Evolutionary conservation across 1,284 basidiomycete genomes (phyloP).

Genomic region (Veloboletus limbatus): DNA sequence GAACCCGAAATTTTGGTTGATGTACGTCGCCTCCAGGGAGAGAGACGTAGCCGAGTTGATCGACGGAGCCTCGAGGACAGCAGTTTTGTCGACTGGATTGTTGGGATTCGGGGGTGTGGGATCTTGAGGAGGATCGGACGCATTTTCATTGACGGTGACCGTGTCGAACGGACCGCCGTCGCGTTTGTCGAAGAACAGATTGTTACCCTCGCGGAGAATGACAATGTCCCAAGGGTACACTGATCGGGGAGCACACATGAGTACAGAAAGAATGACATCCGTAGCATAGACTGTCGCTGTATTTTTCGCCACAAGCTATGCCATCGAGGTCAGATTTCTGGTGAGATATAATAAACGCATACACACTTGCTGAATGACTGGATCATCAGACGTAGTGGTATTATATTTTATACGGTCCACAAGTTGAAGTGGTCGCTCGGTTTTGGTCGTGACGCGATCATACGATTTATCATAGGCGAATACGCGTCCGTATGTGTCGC

Average conservation of each 20-base stretch:
- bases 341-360: conserved; percentile 1
- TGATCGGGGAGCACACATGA: conserved; percentile 95
- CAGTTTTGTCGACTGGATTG: conserved; percentile 65
- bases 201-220: conserved; percentile 89
- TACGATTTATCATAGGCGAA: conserved; percentile 95
- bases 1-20: conserved; percentile 99
- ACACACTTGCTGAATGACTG: conserved; percentile 83
- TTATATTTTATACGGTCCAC: conserved; percentile 98
- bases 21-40: conserved; percentile 96
- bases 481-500: conserved; percentile 85
- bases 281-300: conserved; percentile 90
- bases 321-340: conserved; percentile 10
- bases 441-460: conserved; percentile 94
- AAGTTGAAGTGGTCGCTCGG: conserved; percentile 85
- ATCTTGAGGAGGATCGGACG: conserved; percentile 92
- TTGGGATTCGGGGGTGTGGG: conserved; percentile 73
- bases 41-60: conserved; percentile 95
- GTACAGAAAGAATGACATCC: conserved; percentile 91
- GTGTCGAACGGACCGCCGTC: conserved; percentile 97
- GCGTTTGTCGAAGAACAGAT: conserved; percentile 96
- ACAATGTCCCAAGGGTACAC: conserved; percentile 99
- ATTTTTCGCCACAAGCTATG: conserved; percentile 74
- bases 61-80: conserved; percentile 62
- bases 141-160: conserved; percentile 98
- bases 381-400: conserved; percentile 96